Percentiles rank a stretch among this genome's conserved stretches.
Conservation (phyloP, 169 alveolate genomes). For the Cyclospora cayetanensis region DNA sequence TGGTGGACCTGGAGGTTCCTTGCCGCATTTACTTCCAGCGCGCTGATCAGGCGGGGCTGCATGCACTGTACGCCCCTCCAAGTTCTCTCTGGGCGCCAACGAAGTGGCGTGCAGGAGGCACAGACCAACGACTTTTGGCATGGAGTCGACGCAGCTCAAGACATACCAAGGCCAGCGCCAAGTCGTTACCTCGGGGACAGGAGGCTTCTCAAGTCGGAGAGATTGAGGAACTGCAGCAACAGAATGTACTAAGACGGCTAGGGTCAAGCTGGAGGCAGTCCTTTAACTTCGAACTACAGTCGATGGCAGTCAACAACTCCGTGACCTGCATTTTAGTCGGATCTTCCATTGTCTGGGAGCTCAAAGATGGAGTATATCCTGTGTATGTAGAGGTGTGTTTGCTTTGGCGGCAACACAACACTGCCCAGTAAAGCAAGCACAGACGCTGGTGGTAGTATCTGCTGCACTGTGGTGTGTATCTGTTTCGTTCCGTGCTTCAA, state of each 20-base stretch:
- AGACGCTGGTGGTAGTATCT: not conserved
- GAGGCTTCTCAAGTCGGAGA: too few relatives aligned
- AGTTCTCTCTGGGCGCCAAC: slow-evolving; percentile 43
- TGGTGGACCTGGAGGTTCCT: slow-evolving; percentile 34
- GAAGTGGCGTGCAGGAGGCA: not conserved
- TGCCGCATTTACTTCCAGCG: slow-evolving; percentile 36
- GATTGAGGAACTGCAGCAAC: too few relatives aligned
- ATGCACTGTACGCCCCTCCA: slow-evolving; percentile 51
- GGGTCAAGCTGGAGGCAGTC: not conserved
- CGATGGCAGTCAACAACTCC: slow-evolving; percentile 57
- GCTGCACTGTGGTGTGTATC: not conserved
- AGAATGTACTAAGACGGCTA: not conserved
- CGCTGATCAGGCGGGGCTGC: slow-evolving; percentile 43
- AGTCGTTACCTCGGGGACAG: too few relatives aligned
- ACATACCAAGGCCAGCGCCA: not conserved
- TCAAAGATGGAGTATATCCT: slow-evolving; percentile 79
- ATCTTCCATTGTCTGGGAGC: slow-evolving; percentile 68
- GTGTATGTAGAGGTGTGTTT: slow-evolving; percentile 75
- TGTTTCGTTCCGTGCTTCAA: not conserved
- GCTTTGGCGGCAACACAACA: not conserved
- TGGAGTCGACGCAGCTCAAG: slow-evolving; percentile 47
- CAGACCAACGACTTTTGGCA: not conserved
- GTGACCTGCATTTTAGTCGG: slow-evolving; percentile 62
- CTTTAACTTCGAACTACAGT: not conserved
- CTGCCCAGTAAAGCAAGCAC: not conserved